A percentile compares a stretch with the other conserved stretches of the same genome.
These are phyloP conservation scores for Porpolomopsis calyptriformis DNA, from an alignment of 768 basidiomycete species.

Conservation along the genomic window DNA sequence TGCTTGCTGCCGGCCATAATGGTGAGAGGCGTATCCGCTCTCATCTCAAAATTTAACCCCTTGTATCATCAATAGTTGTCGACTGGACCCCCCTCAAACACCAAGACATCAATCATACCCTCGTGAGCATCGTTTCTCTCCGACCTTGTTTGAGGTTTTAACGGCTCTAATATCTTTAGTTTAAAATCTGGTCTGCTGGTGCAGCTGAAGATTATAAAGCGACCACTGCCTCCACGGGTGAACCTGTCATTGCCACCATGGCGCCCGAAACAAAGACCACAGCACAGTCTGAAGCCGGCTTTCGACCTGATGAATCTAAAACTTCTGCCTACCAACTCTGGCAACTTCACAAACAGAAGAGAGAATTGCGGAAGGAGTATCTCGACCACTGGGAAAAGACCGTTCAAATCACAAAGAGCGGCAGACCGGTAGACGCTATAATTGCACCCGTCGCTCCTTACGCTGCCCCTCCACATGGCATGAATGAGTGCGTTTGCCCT, in stretches of 20 bases:
- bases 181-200: slow-evolving; percentile 36
- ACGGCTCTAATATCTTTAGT: slow-evolving; percentile 15
- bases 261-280: slow-evolving; percentile 17
- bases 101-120: slow-evolving; percentile 28
- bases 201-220: slow-evolving; percentile 35
- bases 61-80: slow-evolving; percentile 36
- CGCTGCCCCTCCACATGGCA: slow-evolving; percentile 54
- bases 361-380: slow-evolving; percentile 43
- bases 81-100: slow-evolving; percentile 57
- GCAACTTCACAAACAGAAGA: slow-evolving; percentile 48
- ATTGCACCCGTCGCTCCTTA: slow-evolving; percentile 54
- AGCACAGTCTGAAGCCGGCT: background rate
- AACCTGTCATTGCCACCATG: slow-evolving; percentile 48
- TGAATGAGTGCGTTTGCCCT: slow-evolving; percentile 30
- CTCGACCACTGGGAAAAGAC: slow-evolving; percentile 56
- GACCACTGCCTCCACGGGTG: slow-evolving; percentile 31
- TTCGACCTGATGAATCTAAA: background rate
- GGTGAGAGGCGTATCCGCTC: slow-evolving; percentile 27
- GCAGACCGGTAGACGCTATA: slow-evolving; percentile 67
- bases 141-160: background rate
- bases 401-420: slow-evolving; percentile 43
- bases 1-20: slow-evolving; percentile 53
- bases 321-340: slow-evolving; percentile 33
- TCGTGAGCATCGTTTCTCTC: slow-evolving; percentile 24
- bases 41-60: background rate